phyloP scores from a whole-genome alignment of 371 early-diverging fungal genomes.

The Mortierella sp. region DNA sequence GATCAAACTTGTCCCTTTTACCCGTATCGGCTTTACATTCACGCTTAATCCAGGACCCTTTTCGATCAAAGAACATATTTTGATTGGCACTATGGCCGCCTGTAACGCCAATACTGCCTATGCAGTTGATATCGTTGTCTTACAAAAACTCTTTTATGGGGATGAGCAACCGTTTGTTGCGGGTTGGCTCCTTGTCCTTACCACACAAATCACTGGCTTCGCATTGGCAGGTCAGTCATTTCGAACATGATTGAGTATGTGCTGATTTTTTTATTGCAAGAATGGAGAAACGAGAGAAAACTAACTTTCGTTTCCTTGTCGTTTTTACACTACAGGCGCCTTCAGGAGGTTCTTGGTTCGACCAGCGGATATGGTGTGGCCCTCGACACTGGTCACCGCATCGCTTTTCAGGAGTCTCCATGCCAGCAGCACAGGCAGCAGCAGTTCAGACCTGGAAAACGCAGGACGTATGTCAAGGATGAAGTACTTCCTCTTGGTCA shows the following conservation, averaged over 20 bases:
- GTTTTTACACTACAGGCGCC: conserved; percentile 48
- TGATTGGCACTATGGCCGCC: conserved; percentile 63
- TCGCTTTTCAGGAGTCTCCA: conserved; percentile 77
- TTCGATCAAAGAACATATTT: conserved; percentile 82
- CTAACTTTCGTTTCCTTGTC: not conserved
- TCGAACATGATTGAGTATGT: too few species aligned
- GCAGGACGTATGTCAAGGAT: conserved; percentile 56
- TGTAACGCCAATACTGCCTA: conserved; percentile 72
- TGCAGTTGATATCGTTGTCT: conserved; percentile 82
- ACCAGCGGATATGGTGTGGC: conserved; percentile 92
- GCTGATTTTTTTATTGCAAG: too few species aligned
- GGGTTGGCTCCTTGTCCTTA: conserved; percentile 71
- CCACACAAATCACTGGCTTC: conserved; percentile 86
- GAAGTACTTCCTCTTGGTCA: conserved; percentile 68
- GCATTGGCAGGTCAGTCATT: conserved; percentile 79
- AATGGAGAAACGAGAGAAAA: not conserved
- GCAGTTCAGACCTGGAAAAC: conserved; percentile 9
- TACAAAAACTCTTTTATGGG: conserved; percentile 75
- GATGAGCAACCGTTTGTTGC: conserved; percentile 74
- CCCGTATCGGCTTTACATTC: conserved; percentile 57
- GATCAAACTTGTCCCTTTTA: conserved; percentile 53
- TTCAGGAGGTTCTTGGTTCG: conserved; percentile 84
- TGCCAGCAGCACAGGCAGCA: conserved; percentile 38
- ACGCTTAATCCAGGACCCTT: conserved; percentile 83
- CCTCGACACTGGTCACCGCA: conserved; percentile 70